Base-by-base conservation (phyloP, 2,329 filamentous ascomycete genomes). In the Colletotrichum camelliae region DNA sequence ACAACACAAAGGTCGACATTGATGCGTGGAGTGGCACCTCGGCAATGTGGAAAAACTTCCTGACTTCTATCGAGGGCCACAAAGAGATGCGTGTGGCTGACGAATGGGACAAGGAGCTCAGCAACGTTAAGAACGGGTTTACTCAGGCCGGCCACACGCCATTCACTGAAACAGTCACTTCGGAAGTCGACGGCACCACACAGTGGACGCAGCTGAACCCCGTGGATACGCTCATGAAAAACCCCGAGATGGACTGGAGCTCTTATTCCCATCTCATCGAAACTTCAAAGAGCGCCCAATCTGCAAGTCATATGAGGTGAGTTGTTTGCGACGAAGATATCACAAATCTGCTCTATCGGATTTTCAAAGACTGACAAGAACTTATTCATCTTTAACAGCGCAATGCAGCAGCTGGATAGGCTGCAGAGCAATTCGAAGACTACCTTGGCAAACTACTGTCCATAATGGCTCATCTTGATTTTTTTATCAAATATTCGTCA, bases 341-440 rank as follows among this genome's bases (percentile, higher is more conserved):
- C 39, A 1, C 39, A 48, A 48, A 0, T 6, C 4, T 12, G n/a
- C 3, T 48, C 3, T 3, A n/a, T 48, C 1, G 3, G 12, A 12
- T 7, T 6, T 10, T 18, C 10, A 9, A 48, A 48, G 9, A 7
- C 39, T 48, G 39, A 48, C 39, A 1, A n/a, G 1, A 43, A n/a
- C 18, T 6, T 43, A 8, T 12, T 10, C 18, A 48, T 48, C 18
- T 48, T 7, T 6, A 9, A 7, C 3, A 48, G 39, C 10, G 39
- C n/a, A n/a, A 48, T 48, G n/a, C 39, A 48, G 18, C 18, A 48
- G 9, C 18, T 48, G 9, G 39, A 48, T 9, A 48, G 39, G 39
- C 39, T 48, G 39, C 39, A 48, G 39, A 48, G 39, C 39, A 48
- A 48, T 12, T 48, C 39, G 5, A 48, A 48, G 39, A 48, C 39